Percentiles rank a stretch among this genome's conserved stretches.
phyloP scores from a whole-genome alignment of 2,329 filamentous ascomycete species.

The Penicillium occitanis region DNA sequence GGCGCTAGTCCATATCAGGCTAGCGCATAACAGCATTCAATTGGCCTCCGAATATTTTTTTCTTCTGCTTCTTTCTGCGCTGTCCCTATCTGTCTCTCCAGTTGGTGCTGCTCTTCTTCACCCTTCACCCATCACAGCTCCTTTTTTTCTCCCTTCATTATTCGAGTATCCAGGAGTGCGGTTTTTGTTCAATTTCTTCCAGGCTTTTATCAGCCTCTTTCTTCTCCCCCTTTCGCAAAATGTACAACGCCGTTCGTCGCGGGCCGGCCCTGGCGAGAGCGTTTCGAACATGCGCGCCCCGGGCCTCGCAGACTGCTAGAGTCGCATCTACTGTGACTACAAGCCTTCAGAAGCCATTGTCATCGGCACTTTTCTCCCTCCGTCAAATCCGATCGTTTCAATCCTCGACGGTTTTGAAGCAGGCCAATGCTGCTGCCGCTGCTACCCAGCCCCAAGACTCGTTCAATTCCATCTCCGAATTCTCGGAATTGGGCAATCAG shows the following conservation, averaged over 20 bases:
- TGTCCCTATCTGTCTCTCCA: background rate
- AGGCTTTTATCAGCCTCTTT: conserved; percentile 9
- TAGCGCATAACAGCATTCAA: conserved; percentile 5
- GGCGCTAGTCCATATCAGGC: conserved; percentile 8
- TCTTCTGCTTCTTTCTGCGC: conserved; percentile 12
- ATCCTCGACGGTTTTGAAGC: conserved; percentile 30
- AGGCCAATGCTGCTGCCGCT: conserved; percentile 29
- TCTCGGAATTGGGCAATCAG: conserved; percentile 39
- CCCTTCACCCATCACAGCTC: background rate
- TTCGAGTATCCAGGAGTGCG: background rate
- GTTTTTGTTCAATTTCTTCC: background rate
- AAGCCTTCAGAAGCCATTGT: conserved; percentile 10
- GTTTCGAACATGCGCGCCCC: conserved; percentile 36
- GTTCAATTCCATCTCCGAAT: conserved; percentile 35
- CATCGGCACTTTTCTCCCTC: conserved; percentile 14
- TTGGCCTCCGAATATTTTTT: conserved; percentile 20
- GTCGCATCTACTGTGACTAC: conserved; percentile 32
- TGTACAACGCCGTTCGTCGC: conserved; percentile 43
- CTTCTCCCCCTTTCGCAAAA: conserved; percentile 22
- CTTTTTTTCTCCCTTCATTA: background rate
- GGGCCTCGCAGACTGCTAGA: conserved; percentile 28
- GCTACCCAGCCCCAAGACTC: conserved; percentile 25
- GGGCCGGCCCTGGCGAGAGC: conserved; percentile 38
- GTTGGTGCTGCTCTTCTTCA: background rate
- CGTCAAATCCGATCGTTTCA: conserved; percentile 31